These are phyloP conservation scores for Mycena haematopus DNA, from an alignment of 768 basidiomycete genomes.

Conservation along the genomic window DNA sequence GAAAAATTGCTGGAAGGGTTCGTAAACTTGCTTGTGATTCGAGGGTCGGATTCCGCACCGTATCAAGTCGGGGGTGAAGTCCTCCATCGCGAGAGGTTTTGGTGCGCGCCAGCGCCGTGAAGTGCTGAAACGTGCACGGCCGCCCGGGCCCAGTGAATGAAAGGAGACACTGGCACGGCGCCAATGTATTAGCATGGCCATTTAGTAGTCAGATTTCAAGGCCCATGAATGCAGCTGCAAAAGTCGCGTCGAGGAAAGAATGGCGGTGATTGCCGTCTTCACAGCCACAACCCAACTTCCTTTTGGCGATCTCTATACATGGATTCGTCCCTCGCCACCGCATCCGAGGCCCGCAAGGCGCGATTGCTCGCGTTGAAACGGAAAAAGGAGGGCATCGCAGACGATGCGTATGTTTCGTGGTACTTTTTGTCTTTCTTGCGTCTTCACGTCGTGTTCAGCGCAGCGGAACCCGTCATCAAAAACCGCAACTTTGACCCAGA, in stretches of 20 bases:
- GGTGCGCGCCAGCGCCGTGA: slow-evolving; percentile 36
- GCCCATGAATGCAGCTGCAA: background rate
- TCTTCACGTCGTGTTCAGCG: slow-evolving; percentile 25
- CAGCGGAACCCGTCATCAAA: slow-evolving; percentile 59
- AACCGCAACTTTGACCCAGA: slow-evolving; percentile 91
- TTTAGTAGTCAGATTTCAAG: slow-evolving; percentile 1
- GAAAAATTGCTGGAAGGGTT: slow-evolving; percentile 77
- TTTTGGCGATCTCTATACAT: slow-evolving; percentile 35
- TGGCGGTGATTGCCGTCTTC: background rate
- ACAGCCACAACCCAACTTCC: slow-evolving; percentile 31
- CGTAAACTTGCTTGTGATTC: background rate
- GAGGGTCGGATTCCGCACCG: slow-evolving; percentile 49
- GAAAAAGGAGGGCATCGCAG: slow-evolving; percentile 64
- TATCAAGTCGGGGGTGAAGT: slow-evolving; percentile 71
- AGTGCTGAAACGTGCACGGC: slow-evolving; percentile 37
- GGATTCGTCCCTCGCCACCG: slow-evolving; percentile 63
- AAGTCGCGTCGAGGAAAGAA: slow-evolving; percentile 32
- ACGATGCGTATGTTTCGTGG: slow-evolving; percentile 51
- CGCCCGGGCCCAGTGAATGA: slow-evolving; percentile 31
- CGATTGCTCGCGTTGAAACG: slow-evolving; percentile 80
- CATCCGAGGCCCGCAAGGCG: slow-evolving; percentile 81
- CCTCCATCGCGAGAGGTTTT: slow-evolving; percentile 57
- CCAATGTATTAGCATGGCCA: slow-evolving; percentile 41
- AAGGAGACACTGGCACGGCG: slow-evolving; percentile 35
- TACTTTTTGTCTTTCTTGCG: background rate